Percentiles rank a stretch among this genome's conserved stretches.
Evolutionary conservation across 1,284 basidiomycete genomes (phyloP).

Genomic region (Apiotrichum veenhuisii): DNA sequence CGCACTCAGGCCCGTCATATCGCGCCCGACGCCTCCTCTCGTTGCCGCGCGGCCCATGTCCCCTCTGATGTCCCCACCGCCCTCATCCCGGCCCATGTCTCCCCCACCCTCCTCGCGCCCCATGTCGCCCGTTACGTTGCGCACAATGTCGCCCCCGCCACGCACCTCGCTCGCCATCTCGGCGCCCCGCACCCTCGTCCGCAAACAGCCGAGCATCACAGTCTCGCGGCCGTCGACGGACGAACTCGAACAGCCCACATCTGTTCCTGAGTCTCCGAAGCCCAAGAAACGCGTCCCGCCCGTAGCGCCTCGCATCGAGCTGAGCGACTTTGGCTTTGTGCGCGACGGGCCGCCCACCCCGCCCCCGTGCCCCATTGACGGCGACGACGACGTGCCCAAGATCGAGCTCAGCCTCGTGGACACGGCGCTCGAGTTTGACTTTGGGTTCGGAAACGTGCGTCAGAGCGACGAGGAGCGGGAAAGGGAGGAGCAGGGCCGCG

Average conservation of each 20-base stretch:
- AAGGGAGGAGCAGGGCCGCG: neutral
- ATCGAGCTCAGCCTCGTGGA: neutral
- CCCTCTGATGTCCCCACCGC: too few species aligned
- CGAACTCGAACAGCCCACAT: too few species aligned
- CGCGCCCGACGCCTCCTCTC: too few species aligned
- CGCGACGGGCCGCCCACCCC: constrained; percentile 4
- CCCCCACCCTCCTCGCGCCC: neutral
- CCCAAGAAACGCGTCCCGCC: neutral
- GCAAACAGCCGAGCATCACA: neutral
- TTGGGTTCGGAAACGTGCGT: neutral
- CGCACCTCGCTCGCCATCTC: neutral
- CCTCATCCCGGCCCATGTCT: too few species aligned
- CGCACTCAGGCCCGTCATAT: too few species aligned
- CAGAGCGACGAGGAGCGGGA: neutral
- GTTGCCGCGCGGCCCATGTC: too few species aligned
- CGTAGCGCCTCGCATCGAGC: constrained; percentile 1
- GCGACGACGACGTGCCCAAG: neutral
- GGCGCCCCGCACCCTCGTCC: neutral
- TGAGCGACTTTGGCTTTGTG: constrained; percentile 4
- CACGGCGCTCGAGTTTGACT: neutral
- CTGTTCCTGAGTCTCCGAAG: too few species aligned
- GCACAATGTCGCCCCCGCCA: too few species aligned
- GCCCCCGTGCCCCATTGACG: neutral
- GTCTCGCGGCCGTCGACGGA: neutral
- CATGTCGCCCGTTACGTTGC: neutral